These are phyloP conservation scores for Lolium perenne DNA, from an alignment of 176 grass and related monocot species.

Conservation along the genomic window DNA sequence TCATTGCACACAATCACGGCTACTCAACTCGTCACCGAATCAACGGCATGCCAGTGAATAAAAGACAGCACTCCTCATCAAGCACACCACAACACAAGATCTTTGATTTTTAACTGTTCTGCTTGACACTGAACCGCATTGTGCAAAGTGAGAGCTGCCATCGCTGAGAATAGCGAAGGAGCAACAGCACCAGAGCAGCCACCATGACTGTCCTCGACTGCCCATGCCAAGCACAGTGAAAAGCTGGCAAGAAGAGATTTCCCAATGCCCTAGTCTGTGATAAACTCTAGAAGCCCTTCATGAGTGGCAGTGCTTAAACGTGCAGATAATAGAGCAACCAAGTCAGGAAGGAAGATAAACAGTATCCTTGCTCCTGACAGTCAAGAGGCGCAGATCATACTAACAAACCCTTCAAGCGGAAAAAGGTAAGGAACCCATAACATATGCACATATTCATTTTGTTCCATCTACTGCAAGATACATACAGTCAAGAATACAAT, in stretches of 20 bases:
- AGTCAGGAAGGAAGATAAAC: background rate
- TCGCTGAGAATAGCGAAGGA: background rate
- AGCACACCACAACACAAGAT: background rate
- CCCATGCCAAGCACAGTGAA: background rate
- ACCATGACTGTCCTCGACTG: background rate
- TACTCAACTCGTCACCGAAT: background rate
- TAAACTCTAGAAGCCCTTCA: background rate
- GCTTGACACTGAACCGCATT: background rate
- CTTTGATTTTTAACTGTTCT: background rate
- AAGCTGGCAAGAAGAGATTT: background rate
- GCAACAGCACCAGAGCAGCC: background rate
- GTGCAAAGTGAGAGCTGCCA: background rate
- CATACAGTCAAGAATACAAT: slow-evolving; percentile 22
- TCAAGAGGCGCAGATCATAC: slow-evolving; percentile 27
- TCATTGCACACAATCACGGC: background rate
- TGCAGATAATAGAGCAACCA: slow-evolving; percentile 8
- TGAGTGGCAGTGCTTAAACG: background rate
- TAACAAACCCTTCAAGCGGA: background rate
- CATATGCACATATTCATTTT: background rate
- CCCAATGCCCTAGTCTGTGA: background rate
- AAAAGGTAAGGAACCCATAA: background rate
- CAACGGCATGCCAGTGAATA: background rate
- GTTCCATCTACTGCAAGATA: slow-evolving; percentile 19
- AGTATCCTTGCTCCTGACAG: background rate
- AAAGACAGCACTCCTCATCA: background rate